Evolutionary conservation across 1,284 basidiomycete species (phyloP).

Genomic region (Tilletia horrida): DNA sequence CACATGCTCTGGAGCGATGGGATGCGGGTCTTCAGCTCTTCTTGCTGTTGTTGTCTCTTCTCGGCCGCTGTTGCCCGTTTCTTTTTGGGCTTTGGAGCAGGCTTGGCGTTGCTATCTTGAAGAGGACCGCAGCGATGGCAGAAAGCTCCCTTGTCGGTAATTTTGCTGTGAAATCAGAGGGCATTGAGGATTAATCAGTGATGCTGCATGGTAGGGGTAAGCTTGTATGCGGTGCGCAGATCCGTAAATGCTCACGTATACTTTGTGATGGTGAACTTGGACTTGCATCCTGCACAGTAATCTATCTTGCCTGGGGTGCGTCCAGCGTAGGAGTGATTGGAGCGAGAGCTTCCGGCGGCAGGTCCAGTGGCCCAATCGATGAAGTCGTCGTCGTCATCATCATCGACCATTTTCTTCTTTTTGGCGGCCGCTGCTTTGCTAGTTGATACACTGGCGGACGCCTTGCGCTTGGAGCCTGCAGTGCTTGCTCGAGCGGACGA

Average conservation of each 20-base stretch:
- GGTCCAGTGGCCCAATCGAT: constrained; percentile 60
- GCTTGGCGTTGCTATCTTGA: not conserved
- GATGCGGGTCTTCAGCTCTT: constrained; percentile 67
- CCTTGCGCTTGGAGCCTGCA: constrained; percentile 40
- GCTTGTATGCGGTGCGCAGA: not conserved
- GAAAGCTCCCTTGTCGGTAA: not conserved
- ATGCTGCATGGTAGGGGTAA: not conserved
- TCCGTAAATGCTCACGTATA: constrained; percentile 58
- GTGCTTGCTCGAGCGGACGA: constrained; percentile 34
- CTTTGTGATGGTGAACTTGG: constrained; percentile 75
- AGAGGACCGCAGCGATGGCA: not conserved
- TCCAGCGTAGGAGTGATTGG: constrained; percentile 32
- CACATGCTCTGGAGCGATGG: constrained; percentile 72
- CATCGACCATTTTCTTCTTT: constrained; percentile 30
- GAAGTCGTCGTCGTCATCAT: constrained; percentile 54
- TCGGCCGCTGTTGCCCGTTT: constrained; percentile 45
- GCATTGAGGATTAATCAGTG: too few relatives aligned
- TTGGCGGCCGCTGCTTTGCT: constrained; percentile 55
- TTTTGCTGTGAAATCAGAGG: constrained; percentile 13
- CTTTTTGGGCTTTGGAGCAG: constrained; percentile 18
- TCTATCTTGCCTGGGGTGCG: constrained; percentile 71
- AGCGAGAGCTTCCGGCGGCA: constrained; percentile 61
- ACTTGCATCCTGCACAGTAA: constrained; percentile 74
- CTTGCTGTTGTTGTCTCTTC: constrained; percentile 61
- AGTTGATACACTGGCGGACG: too few relatives aligned